Evolutionary conservation across 306 rosid genomes (phyloP), one percentile per base, ranked within the genome.

Genomic region (Quillaja saponaria): DNA sequence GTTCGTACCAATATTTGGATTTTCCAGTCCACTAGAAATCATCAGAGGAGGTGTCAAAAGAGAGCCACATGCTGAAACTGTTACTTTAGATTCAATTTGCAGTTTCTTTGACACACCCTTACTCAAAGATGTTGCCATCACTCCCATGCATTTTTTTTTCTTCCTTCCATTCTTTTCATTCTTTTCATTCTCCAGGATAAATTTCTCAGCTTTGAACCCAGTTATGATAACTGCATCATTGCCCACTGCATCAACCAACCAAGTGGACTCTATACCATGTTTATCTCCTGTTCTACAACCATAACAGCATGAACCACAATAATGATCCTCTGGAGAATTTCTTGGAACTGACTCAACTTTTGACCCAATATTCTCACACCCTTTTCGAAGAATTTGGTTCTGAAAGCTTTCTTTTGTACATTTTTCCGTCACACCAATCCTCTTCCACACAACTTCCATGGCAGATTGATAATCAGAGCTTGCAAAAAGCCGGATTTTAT

Each of bases 211-310:
- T 81, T 78, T 83, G 68, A 85, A 86, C 42, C 87, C 94, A 0
- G 95, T 86, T 62, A 92, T 70, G 63, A 92, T 83, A 75, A 92
- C 94, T 13, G 99, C 88, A 28, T 90, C 87, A 33, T 62, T 64
- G n/a, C 64, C 42, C 63, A 90, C 90, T 61, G 96, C 88, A 61
- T 90, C 97, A 19, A 81, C 90, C 49, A 90, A 71, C 97, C 97
- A 90, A 58, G 97, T 90, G 1, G 85, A 19, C 58, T 87, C 87
- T 10, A 87, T 83, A 25, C 97, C 95, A 61, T 81, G 69, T 51
- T 90, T 90, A 59, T 83, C 88, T 41, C 92, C 95, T 11, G 81
- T 77, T 71, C 90, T 82, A 66, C 95, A 90, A 13, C 97, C 95
- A 61, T 73, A 87, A 45, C 68, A 47, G 63, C 99, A 92, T 3